Base-by-base conservation (phyloP, 768 basidiomycete species). In the Hortiboletus campestris region DNA sequence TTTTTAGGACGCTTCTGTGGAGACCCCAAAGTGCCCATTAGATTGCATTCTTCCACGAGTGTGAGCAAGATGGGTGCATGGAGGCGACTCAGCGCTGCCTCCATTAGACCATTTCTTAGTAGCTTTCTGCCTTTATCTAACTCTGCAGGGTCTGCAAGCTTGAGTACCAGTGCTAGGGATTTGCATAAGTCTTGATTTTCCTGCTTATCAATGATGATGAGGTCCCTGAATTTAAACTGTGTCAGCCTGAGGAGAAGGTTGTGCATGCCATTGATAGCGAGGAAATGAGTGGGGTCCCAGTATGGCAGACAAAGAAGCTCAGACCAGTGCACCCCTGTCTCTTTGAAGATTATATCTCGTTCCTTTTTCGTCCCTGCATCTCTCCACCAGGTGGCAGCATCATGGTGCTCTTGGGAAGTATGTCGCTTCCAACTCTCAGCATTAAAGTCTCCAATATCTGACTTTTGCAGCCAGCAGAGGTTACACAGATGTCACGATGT, bases 231-330 rank as follows among this genome's bases (percentile, higher is more conserved):
- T 28, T 62, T 57, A 29, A 38, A 42, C 20, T 55, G 53, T 2
- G 39, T 25, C 2, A 59, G 20, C 11, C 56, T 22, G 17, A 76
- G 63, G 48, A 69, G 66, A 2, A 76, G 56, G n/a, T 67, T 65
- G 38, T 78, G 76, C 75, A 78, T 78, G 2, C 66, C 52, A 40
- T 78, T 74, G n/a, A 75, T 60, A 0, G 72, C 64, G 1, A 65
- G 42, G 35, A 64, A 70, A 1, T 20, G 42, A 6, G 64, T 66
- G 8, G 67, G 67, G 38, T 75, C 59, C 66, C 71, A 76, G 59
- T 77, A 76, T 0, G 72, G 69, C 7, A 78, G 64, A 6, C 57
- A 43, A 17, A 71, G 59, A 0, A 76, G 51, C 13, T 66, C 60
- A 0, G 69, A 67, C 63, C 65, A 77, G 0, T 68, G 48, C 2